Base-by-base conservation (phyloP, 768 basidiomycete genomes). In the Punctularia strigosozonata region DNA sequence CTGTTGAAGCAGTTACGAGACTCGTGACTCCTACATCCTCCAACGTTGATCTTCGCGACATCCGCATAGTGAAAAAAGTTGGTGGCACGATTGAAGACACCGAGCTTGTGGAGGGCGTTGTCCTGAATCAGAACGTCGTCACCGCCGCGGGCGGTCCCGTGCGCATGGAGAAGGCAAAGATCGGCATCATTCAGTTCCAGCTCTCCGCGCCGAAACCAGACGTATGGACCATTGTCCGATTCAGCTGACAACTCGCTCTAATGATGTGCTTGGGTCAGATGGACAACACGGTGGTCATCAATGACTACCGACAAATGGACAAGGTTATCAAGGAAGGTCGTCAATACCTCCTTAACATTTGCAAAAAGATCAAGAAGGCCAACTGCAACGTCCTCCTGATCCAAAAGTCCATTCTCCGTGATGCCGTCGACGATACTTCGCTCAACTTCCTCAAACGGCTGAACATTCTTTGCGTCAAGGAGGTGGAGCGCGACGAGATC, bases 261-360 rank as follows among this genome's bases (percentile, higher is more conserved):
- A 49, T 45, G 4, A 44, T 22, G 4, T 23, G 43, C 30, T 6
- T 36, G 25, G 21, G 32, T 5, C 49, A 97, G 92, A 99, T 99
- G 94, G 95, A 99, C 62, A 98, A 99, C 67, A 97, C 94, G 4
- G 91, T 99, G 31, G 84, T 98, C 37, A 97, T 99, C 50, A 98
- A 94, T 46, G 94, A 99, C 62, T 99, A 99, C 64, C 82, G 95
- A 14, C 95, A 97, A 59, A 98, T 99, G 94, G 95, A 98, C 71
- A 95, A 97, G 60, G 91, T 98, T 43, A 82, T 99, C 63, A 98
- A 99, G 62, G 95, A 99, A 61, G 94, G 94, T 42, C 84, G 95
- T 33, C 88, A 92, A 60, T 98, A 99, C 59, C 74, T 99, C 42
- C 78, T 99, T 52, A 97, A 91, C 58, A 76, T 98, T 39, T 94